A percentile compares a stretch with the other conserved stretches of the same genome.
These are phyloP conservation scores for Phylloporus sp. DNA, from an alignment of 768 basidiomycete species.

Conservation along the genomic window DNA sequence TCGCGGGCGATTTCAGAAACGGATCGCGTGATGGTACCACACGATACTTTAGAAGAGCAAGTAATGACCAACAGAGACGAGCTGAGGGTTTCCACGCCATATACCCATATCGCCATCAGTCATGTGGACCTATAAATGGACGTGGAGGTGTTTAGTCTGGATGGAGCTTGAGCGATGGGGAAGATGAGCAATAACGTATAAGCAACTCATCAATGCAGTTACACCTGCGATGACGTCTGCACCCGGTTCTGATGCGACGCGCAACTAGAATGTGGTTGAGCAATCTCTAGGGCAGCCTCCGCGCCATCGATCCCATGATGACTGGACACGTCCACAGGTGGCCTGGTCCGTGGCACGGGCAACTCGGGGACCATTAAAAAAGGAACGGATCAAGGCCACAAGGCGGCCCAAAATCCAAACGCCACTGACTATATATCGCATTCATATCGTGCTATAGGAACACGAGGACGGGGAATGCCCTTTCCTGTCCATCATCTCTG, in stretches of 20 bases:
- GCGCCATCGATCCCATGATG: neutral
- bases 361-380: slow-evolving; percentile 43
- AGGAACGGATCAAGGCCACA: slow-evolving; percentile 19
- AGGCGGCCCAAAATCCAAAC: neutral
- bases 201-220: slow-evolving; percentile 35
- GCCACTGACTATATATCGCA: slow-evolving; percentile 35
- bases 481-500: slow-evolving; percentile 19
- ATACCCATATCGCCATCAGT: neutral
- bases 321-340: neutral
- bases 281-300: neutral
- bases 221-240: slow-evolving; percentile 28
- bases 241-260: neutral
- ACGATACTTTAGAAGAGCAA: slow-evolving; percentile 31
- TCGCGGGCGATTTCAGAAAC: too few species aligned
- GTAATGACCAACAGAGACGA: neutral
- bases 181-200: neutral
- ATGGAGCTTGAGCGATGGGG: neutral
- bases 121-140: neutral
- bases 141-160: slow-evolving; percentile 12
- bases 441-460: slow-evolving; percentile 56
- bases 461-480: slow-evolving; percentile 36
- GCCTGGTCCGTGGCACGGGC: slow-evolving; percentile 38
- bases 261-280: neutral
- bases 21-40: neutral
- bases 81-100: neutral